Evolutionary conservation across 2,329 filamentous ascomycete species (phyloP).

Genomic region (Ophiocordyceps unilateralis): DNA sequence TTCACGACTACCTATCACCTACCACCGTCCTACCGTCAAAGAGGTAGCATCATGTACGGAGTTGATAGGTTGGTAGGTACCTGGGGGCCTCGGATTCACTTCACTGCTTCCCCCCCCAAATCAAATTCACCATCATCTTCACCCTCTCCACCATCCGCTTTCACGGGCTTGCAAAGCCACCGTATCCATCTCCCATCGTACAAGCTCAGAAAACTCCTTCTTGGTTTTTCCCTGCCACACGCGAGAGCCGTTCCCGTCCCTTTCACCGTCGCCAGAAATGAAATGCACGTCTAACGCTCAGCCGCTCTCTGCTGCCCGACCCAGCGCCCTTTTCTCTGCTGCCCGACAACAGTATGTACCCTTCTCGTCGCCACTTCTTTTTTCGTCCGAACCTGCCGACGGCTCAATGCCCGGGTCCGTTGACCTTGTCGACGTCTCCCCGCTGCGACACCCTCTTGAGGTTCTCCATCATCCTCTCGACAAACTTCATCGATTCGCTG

Average conservation of each 20-base stretch:
- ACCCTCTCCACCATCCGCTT: not conserved
- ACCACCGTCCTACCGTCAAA: no score
- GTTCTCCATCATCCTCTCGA: conserved; percentile 35
- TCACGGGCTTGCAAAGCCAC: no score
- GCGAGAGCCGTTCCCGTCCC: not conserved
- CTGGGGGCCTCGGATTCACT: not conserved
- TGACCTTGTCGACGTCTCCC: not conserved
- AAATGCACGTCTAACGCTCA: conserved; percentile 1
- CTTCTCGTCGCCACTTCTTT: not conserved
- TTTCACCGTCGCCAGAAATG: not conserved
- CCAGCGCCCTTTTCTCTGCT: not conserved
- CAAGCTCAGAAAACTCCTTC: not conserved
- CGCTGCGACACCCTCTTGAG: conserved; percentile 22
- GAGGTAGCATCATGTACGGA: not conserved
- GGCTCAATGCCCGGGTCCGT: not conserved
- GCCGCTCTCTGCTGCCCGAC: not conserved
- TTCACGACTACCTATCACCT: no score
- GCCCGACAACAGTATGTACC: not conserved
- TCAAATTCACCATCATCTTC: no score
- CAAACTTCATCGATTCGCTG: conserved; percentile 27
- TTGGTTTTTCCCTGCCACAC: not conserved
- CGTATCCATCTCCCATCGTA: not conserved
- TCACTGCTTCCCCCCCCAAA: not conserved
- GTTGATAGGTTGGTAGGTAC: not conserved
- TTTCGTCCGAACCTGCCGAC: no score